Evolutionary conservation across 305 asterid genomes (phyloP), one percentile per base, ranked within the genome.

Genomic region (Fraxinus angustifolia): DNA sequence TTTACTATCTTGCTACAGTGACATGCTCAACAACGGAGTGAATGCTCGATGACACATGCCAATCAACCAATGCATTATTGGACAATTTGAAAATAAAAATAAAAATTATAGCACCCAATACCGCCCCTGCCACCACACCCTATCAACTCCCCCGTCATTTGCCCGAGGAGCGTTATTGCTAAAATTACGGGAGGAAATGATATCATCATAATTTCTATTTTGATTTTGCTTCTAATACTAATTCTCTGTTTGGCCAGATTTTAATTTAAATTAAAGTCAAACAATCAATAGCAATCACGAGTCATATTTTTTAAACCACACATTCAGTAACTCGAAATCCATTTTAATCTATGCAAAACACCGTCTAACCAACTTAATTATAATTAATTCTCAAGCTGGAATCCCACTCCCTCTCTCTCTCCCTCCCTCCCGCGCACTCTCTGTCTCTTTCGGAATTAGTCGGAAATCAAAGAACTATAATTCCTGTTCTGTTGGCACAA

Each of bases 391-490:
- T 38, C 48, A 38, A 8, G 60, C 60, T 16, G 8, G 60, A 50
- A 16, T 50, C 60, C 21, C 8, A 4, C 60, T 23, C 26, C 26
- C 26, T 23, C 26, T 23, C 26, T 23, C 26, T 23, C 34, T 16
- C 10, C 2, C 10, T 53, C 58, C 19, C 28, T 0, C 58, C n/a
- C 36, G 0, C 48, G 33, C 14, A 4, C 50, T 19, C 28, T 0
- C 34, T 28, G 78, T 77, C 80, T 72, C 82, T 10, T n/a, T 12
- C 21, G 19, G 19, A 26, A 53, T 36, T 60, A 78, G 72, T 40
- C 30, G 68, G 65, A 58, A 58, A 58, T 6, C 6, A 58, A 79
- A 35, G 72, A 36, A 36, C 60, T 81, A 35, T 48, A 48, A 30
- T 75, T 81, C 56, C 74, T 34, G 21, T 33, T 35, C 79, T 40